A percentile compares a stretch with the other conserved stretches of the same genome.
These are phyloP conservation scores for Cytauxzoon felis DNA, from an alignment of 169 alveolate species.

Conservation along the genomic window DNA sequence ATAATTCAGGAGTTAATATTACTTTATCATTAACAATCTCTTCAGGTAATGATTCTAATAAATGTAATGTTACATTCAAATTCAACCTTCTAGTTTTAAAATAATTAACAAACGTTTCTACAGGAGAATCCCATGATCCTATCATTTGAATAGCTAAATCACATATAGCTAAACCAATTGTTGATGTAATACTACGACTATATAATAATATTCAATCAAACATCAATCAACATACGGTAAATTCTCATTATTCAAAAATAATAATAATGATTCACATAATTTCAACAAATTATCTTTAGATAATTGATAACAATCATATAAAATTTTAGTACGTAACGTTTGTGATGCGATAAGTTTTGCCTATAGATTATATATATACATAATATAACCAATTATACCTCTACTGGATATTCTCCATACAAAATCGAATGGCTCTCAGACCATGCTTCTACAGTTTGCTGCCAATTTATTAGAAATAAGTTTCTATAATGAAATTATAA, in stretches of 20 bases:
- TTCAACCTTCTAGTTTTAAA: slow-evolving; percentile 16
- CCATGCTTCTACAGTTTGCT: slow-evolving; percentile 58
- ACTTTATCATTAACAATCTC: slow-evolving; percentile 26
- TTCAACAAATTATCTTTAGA: slow-evolving; percentile 20
- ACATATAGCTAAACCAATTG: slow-evolving; percentile 42
- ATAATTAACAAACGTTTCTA: slow-evolving; percentile 32
- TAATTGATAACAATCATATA: slow-evolving; percentile 57
- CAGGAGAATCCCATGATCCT: slow-evolving; percentile 47
- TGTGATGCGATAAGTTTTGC: slow-evolving; percentile 61
- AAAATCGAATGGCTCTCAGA: slow-evolving; percentile 42
- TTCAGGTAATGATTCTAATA: slow-evolving; percentile 36
- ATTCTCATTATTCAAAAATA: slow-evolving; percentile 7
- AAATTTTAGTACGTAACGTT: slow-evolving; percentile 39
- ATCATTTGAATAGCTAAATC: slow-evolving; percentile 47
- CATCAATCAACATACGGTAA: slow-evolving; percentile 23
- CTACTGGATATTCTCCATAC: slow-evolving; percentile 11
- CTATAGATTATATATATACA: neutral
- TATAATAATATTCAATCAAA: neutral
- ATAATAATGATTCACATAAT: slow-evolving; percentile 33
- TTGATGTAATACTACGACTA: slow-evolving; percentile 21
- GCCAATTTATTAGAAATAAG: slow-evolving; percentile 47
- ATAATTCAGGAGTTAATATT: slow-evolving; percentile 20
- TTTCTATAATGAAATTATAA: slow-evolving; percentile 9
- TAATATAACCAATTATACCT: slow-evolving; percentile 4
- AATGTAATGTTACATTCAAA: slow-evolving; percentile 12